Conservation (phyloP, 2,329 filamentous ascomycete genomes). For the Xylaria sp. region DNA sequence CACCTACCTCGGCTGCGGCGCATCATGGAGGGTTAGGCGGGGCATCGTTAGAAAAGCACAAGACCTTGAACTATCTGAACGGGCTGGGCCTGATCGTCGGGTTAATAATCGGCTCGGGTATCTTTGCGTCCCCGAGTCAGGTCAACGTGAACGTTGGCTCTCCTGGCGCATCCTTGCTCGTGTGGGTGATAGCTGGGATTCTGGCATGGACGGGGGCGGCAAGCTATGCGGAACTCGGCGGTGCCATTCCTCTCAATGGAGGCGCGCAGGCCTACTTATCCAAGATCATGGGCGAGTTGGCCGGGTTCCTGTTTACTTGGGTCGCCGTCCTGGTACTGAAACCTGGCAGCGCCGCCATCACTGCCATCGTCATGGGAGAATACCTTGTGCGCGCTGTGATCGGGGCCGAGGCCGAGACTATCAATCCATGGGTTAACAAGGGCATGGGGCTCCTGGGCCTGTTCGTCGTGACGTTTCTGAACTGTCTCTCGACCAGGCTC, state of each 20-base stretch:
- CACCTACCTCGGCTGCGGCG: constrained; percentile 61
- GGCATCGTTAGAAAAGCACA: constrained; percentile 89
- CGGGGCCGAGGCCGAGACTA: constrained; percentile 79
- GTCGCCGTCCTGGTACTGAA: constrained; percentile 92
- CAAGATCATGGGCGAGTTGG: constrained; percentile 94
- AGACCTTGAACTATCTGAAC: constrained; percentile 93
- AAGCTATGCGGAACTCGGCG: constrained; percentile 93
- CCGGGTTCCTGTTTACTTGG: constrained; percentile 96
- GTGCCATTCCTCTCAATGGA: constrained; percentile 93
- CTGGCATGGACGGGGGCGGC: constrained; percentile 95
- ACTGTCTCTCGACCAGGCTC: constrained; percentile 87
- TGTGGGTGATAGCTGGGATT: constrained; percentile 89
- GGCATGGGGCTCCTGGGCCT: constrained; percentile 78
- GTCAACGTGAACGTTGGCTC: constrained; percentile 92
- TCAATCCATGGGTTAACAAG: constrained; percentile 90
- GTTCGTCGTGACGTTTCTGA: constrained; percentile 76
- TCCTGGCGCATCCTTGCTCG: constrained; percentile 84
- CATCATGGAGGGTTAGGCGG: constrained; percentile 63
- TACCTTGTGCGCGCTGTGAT: constrained; percentile 89
- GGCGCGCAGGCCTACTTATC: constrained; percentile 91
- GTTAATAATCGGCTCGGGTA: constrained; percentile 92
- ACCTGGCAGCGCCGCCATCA: constrained; percentile 89
- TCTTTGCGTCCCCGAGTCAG: constrained; percentile 92
- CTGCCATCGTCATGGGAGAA: constrained; percentile 97
- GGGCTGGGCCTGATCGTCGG: constrained; percentile 89